phyloP scores from a whole-genome alignment of 2,329 filamentous ascomycete species.

The Monosporascus ibericus region DNA sequence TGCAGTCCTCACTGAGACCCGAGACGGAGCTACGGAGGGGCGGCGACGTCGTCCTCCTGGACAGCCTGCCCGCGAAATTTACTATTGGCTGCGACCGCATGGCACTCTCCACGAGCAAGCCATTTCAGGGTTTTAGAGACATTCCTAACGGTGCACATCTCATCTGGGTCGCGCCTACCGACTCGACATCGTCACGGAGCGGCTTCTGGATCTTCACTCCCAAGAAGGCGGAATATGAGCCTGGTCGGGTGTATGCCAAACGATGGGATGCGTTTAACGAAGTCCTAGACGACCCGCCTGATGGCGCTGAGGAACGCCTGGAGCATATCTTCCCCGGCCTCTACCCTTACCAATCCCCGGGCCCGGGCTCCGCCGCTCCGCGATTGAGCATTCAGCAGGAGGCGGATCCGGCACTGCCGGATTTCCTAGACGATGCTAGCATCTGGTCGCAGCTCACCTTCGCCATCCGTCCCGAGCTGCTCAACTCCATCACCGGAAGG shows the following conservation, averaged over 20 bases:
- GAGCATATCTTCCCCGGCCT: conserved; percentile 33
- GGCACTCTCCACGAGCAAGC: conserved; percentile 36
- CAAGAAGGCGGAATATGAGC: conserved; percentile 20
- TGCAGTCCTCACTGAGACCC: too few relatives aligned
- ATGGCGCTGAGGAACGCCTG: conserved; percentile 37
- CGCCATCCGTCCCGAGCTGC: conserved; percentile 37
- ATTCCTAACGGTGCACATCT: conserved; percentile 53
- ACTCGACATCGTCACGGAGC: conserved; percentile 41
- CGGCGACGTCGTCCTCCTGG: conserved; percentile 47
- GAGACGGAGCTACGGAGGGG: conserved; percentile 5
- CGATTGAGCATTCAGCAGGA: conserved; percentile 6
- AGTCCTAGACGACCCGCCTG: conserved; percentile 41
- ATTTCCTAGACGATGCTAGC: conserved; percentile 20
- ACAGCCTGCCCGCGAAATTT: conserved; percentile 44
- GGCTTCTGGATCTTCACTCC: conserved; percentile 51
- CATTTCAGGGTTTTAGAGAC: conserved; percentile 48
- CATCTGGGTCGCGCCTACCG: conserved; percentile 49
- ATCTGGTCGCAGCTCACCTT: conserved; percentile 50
- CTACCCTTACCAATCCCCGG: conserved; percentile 37
- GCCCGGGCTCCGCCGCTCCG: conserved; percentile 10
- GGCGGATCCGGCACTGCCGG: conserved; percentile 17
- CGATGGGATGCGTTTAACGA: conserved; percentile 49
- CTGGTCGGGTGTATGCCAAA: conserved; percentile 26
- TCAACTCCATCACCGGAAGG: conserved; percentile 42
- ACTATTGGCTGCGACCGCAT: conserved; percentile 49